Evolutionary conservation across 192 early-diverging fungal genomes (phyloP).

Genomic region (Coemansia sp.): DNA sequence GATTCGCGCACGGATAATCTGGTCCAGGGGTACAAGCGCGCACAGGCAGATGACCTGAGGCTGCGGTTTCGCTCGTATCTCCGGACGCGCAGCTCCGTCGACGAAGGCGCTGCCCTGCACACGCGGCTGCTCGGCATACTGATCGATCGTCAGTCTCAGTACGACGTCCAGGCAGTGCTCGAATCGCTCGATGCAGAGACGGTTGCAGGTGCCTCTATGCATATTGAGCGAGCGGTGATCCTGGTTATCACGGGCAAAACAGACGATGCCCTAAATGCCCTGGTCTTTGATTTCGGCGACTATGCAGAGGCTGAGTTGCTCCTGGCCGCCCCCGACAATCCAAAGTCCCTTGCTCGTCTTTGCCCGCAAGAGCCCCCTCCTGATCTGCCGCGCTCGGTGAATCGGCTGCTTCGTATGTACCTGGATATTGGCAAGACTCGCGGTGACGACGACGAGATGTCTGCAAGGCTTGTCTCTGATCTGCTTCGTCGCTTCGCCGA

Average conservation of each 20-base stretch:
- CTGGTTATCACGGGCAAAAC: slow-evolving; percentile 19
- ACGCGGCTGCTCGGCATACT: slow-evolving; percentile 25
- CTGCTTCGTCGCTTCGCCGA: slow-evolving; percentile 16
- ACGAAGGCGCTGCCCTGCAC: slow-evolving; percentile 16
- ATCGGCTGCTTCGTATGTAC: slow-evolving; percentile 22
- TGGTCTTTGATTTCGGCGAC: slow-evolving; percentile 29
- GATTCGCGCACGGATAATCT: neutral
- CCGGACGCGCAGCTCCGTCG: neutral
- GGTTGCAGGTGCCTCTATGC: neutral
- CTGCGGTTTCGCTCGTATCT: slow-evolving; percentile 36
- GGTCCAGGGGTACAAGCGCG: neutral
- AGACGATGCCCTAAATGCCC: slow-evolving; percentile 17
- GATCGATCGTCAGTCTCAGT: slow-evolving; percentile 9
- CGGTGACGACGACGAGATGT: slow-evolving; percentile 37
- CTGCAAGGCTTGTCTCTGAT: slow-evolving; percentile 31
- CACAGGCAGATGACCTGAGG: slow-evolving; percentile 30
- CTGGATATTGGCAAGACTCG: slow-evolving; percentile 8
- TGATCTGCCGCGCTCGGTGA: slow-evolving; percentile 1
- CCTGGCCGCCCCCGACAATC: slow-evolving; percentile 21
- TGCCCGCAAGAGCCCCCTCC: neutral
- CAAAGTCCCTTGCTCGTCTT: slow-evolving; percentile 24
- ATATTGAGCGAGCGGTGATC: slow-evolving; percentile 30
- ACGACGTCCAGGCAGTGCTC: slow-evolving; percentile 20
- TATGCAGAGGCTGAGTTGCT: slow-evolving; percentile 47
- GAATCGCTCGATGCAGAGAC: slow-evolving; percentile 20